Conservation (phyloP, 2,329 filamentous ascomycete species). For the Thielaviopsis punctulata region DNA sequence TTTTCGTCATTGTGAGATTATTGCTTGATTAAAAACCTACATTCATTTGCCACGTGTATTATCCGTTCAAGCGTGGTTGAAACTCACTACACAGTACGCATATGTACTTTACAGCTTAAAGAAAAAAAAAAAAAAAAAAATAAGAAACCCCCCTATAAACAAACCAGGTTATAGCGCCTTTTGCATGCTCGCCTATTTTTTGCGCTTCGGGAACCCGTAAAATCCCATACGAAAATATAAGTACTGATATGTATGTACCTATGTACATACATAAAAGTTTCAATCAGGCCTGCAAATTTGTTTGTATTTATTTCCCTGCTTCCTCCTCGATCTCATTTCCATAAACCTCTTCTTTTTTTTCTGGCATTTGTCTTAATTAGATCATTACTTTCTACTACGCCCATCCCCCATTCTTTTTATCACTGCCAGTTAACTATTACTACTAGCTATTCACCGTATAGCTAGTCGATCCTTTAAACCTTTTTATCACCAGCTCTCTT, state of each 20-base stretch:
- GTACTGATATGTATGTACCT: too few species aligned
- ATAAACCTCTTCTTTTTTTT: not conserved
- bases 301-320: not conserved
- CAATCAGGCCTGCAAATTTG: not conserved
- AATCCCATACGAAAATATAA: not conserved
- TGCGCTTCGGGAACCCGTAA: not conserved
- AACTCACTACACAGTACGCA: too few species aligned
- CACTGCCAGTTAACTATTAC: too few species aligned
- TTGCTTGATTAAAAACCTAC: too few species aligned
- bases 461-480: not conserved
- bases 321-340: not conserved
- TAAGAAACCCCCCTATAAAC: not conserved
- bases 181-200: not conserved
- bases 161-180: not conserved
- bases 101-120: not conserved
- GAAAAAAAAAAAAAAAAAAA: too few species aligned
- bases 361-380: not conserved
- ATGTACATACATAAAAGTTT: not conserved
- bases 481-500: not conserved
- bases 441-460: not conserved
- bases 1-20: too few species aligned
- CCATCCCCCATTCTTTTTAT: not conserved
- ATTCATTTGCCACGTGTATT: not conserved
- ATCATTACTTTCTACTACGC: not conserved
- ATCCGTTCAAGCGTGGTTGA: not conserved